Percentiles rank a stretch among this genome's conserved stretches.
phyloP scores from a whole-genome alignment of 345 rosid genomes.

The Sonneratia alba region DNA sequence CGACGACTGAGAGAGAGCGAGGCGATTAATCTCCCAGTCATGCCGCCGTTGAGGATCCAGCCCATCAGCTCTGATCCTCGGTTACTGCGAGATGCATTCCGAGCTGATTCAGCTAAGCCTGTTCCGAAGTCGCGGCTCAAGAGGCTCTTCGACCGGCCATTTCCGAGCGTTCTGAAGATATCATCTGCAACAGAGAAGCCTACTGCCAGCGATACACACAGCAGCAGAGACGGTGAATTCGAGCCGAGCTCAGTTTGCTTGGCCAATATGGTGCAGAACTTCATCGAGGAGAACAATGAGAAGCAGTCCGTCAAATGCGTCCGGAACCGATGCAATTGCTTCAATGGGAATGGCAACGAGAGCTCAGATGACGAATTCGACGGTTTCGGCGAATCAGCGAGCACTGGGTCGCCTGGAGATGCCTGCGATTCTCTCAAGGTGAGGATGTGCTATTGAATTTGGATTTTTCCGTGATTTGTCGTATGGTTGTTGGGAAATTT shows the following conservation, averaged over 20 bases:
- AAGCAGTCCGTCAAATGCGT: conserved; percentile 34
- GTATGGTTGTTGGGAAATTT: not conserved
- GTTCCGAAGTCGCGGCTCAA: conserved; percentile 14
- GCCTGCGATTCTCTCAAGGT: conserved; percentile 64
- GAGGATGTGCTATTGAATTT: not conserved
- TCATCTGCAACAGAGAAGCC: conserved; percentile 13
- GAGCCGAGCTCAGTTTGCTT: conserved; percentile 39
- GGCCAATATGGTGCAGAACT: conserved; percentile 35
- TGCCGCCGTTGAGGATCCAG: conserved; percentile 8
- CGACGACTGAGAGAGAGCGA: not conserved
- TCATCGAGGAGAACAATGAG: conserved; percentile 41
- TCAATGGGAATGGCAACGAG: conserved; percentile 51
- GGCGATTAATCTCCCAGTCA: not conserved
- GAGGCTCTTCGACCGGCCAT: conserved; percentile 19
- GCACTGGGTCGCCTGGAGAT: conserved; percentile 28
- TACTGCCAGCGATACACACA: not conserved
- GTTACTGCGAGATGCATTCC: not conserved
- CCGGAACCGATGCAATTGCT: conserved; percentile 51
- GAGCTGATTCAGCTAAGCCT: conserved; percentile 9
- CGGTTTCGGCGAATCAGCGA: conserved; percentile 15
- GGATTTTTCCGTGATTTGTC: not conserved
- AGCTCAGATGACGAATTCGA: conserved; percentile 75
- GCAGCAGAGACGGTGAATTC: conserved; percentile 13
- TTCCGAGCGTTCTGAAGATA: conserved; percentile 11
- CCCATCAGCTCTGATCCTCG: conserved; percentile 1